A percentile compares a stretch with the other conserved stretches of the same genome.
phyloP scores from a whole-genome alignment of 2,329 filamentous ascomycete species.

The Colletotrichum sp. region DNA sequence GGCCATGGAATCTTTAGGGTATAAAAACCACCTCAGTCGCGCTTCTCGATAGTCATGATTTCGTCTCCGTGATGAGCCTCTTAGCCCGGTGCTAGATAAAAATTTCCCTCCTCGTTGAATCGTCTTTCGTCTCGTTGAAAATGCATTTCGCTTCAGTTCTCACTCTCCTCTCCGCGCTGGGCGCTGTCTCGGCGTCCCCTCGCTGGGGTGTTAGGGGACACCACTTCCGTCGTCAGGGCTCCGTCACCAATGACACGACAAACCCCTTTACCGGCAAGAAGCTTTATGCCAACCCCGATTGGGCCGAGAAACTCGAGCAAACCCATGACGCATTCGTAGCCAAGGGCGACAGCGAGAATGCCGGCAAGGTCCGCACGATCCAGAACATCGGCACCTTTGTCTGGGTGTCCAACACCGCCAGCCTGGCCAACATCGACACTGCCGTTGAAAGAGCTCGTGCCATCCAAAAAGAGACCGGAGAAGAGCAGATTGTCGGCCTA shows the following conservation, averaged over 20 bases:
- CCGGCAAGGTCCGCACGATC: constrained; percentile 40
- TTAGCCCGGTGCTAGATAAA: background rate
- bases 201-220: background rate
- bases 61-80: background rate
- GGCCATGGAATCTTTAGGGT: background rate
- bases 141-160: constrained; percentile 21
- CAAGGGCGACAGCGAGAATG: constrained; percentile 40
- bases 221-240: background rate
- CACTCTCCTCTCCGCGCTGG: constrained; percentile 12
- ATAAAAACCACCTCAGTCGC: background rate
- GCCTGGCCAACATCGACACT: constrained; percentile 41
- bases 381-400: constrained; percentile 46
- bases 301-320: constrained; percentile 44
- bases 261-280: constrained; percentile 54
- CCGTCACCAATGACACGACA: background rate
- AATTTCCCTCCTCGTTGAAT: background rate
- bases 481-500: constrained; percentile 45
- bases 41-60: background rate
- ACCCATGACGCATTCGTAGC: constrained; percentile 40
- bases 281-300: constrained; percentile 51
- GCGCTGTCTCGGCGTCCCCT: constrained; percentile 18
- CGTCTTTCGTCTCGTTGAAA: background rate
- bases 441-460: constrained; percentile 42
- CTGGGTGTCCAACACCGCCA: constrained; percentile 43
- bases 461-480: constrained; percentile 35